phyloP scores from a whole-genome alignment of 192 early-diverging fungal species.

The Rhizophagus clarus region DNA sequence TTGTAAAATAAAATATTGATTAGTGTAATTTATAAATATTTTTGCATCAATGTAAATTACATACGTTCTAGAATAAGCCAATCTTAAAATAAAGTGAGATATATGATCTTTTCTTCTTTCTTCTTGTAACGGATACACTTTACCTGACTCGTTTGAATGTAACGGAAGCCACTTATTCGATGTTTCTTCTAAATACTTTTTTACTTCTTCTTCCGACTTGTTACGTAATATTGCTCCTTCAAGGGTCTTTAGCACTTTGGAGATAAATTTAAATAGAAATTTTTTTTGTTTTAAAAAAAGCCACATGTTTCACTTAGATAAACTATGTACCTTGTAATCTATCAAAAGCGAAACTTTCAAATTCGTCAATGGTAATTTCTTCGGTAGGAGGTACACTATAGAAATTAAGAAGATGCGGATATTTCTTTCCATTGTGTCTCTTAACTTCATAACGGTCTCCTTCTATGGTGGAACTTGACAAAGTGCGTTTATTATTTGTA shows the following conservation, averaged over 20 bases:
- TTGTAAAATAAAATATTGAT: conserved; percentile 25
- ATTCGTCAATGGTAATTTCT: conserved; percentile 71
- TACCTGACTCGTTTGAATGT: conserved; percentile 51
- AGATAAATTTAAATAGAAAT: no score
- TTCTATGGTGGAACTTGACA: not conserved
- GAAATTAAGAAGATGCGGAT: conserved; percentile 58
- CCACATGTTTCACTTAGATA: not conserved
- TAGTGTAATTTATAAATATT: conserved; percentile 1
- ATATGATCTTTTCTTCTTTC: conserved; percentile 81
- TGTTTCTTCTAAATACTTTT: conserved; percentile 51
- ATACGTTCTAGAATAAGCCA: conserved; percentile 69
- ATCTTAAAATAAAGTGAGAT: conserved; percentile 78
- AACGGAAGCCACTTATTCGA: conserved; percentile 66
- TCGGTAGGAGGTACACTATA: conserved; percentile 62
- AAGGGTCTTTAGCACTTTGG: conserved; percentile 75
- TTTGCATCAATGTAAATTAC: not conserved
- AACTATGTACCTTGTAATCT: conserved; percentile 58
- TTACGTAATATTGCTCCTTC: conserved; percentile 80
- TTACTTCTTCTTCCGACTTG: conserved; percentile 59
- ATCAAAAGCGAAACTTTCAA: conserved; percentile 75
- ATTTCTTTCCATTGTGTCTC: not conserved
- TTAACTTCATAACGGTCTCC: not conserved
- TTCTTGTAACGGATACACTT: conserved; percentile 34
- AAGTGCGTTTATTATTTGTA: not conserved
- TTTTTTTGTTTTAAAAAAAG: no score